Base-by-base conservation (phyloP, 108 stramenopile species). In the Hondaea fermentalgiana region DNA sequence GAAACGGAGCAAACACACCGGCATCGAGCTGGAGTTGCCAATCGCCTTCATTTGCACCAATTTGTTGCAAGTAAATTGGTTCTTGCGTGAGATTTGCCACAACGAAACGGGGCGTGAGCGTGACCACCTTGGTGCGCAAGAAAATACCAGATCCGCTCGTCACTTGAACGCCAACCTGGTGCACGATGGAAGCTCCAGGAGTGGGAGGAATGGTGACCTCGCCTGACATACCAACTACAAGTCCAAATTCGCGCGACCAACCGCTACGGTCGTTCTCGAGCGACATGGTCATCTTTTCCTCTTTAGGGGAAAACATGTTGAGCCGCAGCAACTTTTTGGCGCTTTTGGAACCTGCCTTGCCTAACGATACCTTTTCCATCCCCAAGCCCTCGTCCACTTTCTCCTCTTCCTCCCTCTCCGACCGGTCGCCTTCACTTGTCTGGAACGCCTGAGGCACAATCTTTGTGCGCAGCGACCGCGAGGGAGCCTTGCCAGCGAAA, bases 51-150 rank as follows among this genome's bases (percentile, higher is more conserved):
- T 83, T 3, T 16, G 49, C 76, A 21, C 76, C 76, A 2, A 53
- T 53, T 35, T 83, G 76, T 12, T 47, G 51, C 45, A 83, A 23
- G 8, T 6, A 25, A 6, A 53, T 23, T 0, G 51, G 12, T 23
- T 25, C n/a, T 25, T 47, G n/a, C 25, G 76, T 83, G 43, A 53
- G n/a, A 45, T 83, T 83, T 6, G 51, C 76, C 3, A 83, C 51
- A 6, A 83, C 76, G 4, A 83, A 83, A 17, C 76, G 76, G 17
- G 76, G 76, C 6, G 76, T 83, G 3, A 83, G 45, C n/a, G 76
- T 21, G n/a, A 83, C 76, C 10, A 83, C 76, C 28, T 83, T 83
- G 76, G 76, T 83, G 44, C 76, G 76, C 51, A 83, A 83, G n/a
- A 53, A 83, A 1, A 53, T 83, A 4, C 76, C 76, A 10, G 76